Evolutionary conservation across 805 yeast species (phyloP).

Genomic region (Blastobotrys muscicola): DNA sequence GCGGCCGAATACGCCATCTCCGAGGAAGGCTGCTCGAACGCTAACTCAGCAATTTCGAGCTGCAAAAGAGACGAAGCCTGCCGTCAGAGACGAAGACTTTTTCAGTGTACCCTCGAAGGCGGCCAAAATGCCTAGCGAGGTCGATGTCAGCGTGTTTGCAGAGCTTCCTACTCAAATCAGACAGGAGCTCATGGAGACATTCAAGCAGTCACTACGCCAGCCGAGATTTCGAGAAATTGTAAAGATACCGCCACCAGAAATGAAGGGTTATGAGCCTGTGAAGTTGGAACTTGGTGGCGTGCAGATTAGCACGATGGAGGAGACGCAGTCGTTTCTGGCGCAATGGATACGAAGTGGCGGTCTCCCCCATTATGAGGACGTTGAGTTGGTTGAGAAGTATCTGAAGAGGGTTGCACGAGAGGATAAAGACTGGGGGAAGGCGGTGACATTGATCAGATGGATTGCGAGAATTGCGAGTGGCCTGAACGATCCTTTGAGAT

Average conservation of each 20-base stretch:
- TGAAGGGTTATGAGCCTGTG: conserved; percentile 16
- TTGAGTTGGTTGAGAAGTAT: conserved; percentile 29
- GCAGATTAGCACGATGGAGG: conserved; percentile 20
- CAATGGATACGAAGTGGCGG: conserved; percentile 28
- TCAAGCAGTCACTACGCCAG: no score
- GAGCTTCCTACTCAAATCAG: no score
- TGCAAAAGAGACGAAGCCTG: no score
- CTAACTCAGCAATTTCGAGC: no score
- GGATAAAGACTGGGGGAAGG: conserved; percentile 22
- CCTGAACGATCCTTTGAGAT: not conserved
- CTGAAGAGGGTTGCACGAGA: conserved; percentile 23
- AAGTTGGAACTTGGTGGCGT: conserved; percentile 16
- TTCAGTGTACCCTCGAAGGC: no score
- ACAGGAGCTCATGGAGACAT: no score
- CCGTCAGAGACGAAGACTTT: no score
- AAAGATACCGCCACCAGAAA: no score
- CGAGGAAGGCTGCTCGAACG: no score
- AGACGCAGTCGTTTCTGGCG: conserved; percentile 27
- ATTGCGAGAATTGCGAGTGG: conserved; percentile 8
- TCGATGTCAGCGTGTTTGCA: not conserved
- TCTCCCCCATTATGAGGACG: conserved; percentile 33
- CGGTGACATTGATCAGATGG: conserved; percentile 15
- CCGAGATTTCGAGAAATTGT: no score
- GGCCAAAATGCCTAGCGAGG: no score
- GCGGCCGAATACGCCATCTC: no score